Evolutionary conservation across 2,329 filamentous ascomycete genomes (phyloP).

Genomic region (Monilinia vaccinii-corymbosi): DNA sequence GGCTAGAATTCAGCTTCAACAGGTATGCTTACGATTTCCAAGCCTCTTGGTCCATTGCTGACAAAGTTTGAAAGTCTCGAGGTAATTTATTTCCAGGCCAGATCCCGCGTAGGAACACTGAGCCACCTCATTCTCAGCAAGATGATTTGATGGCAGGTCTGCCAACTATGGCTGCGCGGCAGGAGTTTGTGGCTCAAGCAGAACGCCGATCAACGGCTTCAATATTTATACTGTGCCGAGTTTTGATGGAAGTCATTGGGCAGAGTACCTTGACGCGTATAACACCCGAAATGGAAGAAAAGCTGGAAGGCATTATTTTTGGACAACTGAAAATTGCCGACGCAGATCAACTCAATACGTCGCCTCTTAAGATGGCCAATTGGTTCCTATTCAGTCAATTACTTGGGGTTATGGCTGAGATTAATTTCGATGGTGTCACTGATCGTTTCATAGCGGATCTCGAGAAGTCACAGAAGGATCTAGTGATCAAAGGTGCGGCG

Average conservation of each 20-base stretch:
- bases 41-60: not conserved
- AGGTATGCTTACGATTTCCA: slow-evolving; percentile 27
- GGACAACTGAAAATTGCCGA: slow-evolving; percentile 87
- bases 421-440: slow-evolving; percentile 79
- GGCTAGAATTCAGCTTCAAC: slow-evolving; percentile 50
- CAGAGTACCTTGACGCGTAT: slow-evolving; percentile 79
- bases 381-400: slow-evolving; percentile 92
- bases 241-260: slow-evolving; percentile 86
- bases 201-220: slow-evolving; percentile 90
- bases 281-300: slow-evolving; percentile 85
- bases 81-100: slow-evolving; percentile 20
- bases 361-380: slow-evolving; percentile 80
- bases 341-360: slow-evolving; percentile 67
- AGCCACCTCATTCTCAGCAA: slow-evolving; percentile 38
- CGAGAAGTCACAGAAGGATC: slow-evolving; percentile 66
- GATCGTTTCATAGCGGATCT: slow-evolving; percentile 76
- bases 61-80: slow-evolving; percentile 17
- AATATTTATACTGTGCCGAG: slow-evolving; percentile 90
- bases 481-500: slow-evolving; percentile 58
- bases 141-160: slow-evolving; percentile 14
- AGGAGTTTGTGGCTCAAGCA: slow-evolving; percentile 67
- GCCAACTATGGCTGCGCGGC: slow-evolving; percentile 36
- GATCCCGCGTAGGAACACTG: slow-evolving; percentile 63
- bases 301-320: slow-evolving; percentile 92
- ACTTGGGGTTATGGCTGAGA: slow-evolving; percentile 90